Conservation (phyloP, 2,329 filamentous ascomycete species). For the Exophiala phaeomuriformis region DNA sequence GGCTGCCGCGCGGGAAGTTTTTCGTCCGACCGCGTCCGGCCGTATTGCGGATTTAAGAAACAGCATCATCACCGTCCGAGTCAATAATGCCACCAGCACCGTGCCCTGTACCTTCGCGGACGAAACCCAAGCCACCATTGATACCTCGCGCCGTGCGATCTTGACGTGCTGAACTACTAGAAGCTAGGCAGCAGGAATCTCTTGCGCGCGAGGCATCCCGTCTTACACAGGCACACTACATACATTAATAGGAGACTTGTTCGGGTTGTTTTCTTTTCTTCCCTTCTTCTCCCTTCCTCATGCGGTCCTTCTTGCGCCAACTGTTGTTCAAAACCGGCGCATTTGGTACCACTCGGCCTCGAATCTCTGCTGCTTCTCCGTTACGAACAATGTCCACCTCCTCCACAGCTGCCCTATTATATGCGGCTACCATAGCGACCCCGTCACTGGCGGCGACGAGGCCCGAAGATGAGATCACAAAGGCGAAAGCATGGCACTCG, state of each 20-base stretch:
- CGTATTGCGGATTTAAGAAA: background rate
- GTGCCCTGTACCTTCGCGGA: too few species aligned
- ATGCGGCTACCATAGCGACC: conserved; percentile 37
- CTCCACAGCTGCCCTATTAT: conserved; percentile 34
- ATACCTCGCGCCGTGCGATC: too few species aligned
- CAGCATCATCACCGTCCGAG: background rate
- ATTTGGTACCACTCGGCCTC: conserved; percentile 21
- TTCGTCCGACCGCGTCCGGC: background rate
- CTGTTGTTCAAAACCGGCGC: conserved; percentile 18
- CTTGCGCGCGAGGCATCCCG: too few species aligned
- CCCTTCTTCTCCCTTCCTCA: conserved; percentile 4
- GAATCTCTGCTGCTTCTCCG: conserved; percentile 10
- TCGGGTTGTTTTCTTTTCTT: background rate
- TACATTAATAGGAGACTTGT: background rate
- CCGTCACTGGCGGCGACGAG: conserved; percentile 29
- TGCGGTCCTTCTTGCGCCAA: conserved; percentile 21
- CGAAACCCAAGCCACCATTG: too few species aligned
- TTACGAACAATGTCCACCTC: conserved; percentile 34
- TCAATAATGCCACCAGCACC: too few species aligned
- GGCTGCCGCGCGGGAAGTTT: background rate
- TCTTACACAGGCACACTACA: background rate
- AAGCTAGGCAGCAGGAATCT: too few species aligned
- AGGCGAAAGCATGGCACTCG: conserved; percentile 36
- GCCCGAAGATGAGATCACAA: conserved; percentile 35
- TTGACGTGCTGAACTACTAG: too few species aligned